Percentiles rank a stretch among this genome's conserved stretches.
phyloP scores from a whole-genome alignment of 2,329 filamentous ascomycete species.

The Ceratocystis lukuohia region DNA sequence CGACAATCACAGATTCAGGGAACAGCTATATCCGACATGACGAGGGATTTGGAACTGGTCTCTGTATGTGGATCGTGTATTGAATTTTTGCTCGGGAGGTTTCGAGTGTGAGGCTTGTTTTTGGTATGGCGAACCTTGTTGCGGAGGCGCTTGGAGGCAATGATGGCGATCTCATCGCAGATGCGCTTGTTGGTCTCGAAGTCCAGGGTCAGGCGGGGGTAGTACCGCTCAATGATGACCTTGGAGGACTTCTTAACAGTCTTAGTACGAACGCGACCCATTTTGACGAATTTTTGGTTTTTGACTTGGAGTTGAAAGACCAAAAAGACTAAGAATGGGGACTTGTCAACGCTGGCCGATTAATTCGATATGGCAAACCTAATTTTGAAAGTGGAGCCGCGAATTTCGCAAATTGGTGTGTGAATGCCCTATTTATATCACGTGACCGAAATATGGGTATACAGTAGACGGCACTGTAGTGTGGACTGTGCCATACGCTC shows the following conservation, averaged over 20 bases:
- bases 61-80: background rate
- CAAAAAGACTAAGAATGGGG: background rate
- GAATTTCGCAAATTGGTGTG: constrained; percentile 7
- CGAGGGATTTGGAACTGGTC: background rate
- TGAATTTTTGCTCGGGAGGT: background rate
- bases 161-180: constrained; percentile 99
- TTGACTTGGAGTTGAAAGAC: constrained; percentile 25
- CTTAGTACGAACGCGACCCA: constrained; percentile 59
- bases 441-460: background rate
- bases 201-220: constrained; percentile 95
- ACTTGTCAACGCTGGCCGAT: background rate
- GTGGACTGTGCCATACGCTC: background rate
- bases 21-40: background rate
- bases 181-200: constrained; percentile 99
- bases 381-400: constrained; percentile 1
- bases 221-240: constrained; percentile 99
- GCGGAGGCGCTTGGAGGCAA: constrained; percentile 95
- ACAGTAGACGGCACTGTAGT: background rate
- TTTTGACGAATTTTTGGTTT: constrained; percentile 41
- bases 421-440: constrained; percentile 11
- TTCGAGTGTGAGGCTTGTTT: background rate
- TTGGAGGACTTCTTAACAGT: constrained; percentile 74
- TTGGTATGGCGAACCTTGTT: constrained; percentile 64
- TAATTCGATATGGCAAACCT: constrained; percentile 14
- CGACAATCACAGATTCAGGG: background rate